Conservation (phyloP, 2,329 filamentous ascomycete genomes). For the Aurifilum marmelostoma region DNA sequence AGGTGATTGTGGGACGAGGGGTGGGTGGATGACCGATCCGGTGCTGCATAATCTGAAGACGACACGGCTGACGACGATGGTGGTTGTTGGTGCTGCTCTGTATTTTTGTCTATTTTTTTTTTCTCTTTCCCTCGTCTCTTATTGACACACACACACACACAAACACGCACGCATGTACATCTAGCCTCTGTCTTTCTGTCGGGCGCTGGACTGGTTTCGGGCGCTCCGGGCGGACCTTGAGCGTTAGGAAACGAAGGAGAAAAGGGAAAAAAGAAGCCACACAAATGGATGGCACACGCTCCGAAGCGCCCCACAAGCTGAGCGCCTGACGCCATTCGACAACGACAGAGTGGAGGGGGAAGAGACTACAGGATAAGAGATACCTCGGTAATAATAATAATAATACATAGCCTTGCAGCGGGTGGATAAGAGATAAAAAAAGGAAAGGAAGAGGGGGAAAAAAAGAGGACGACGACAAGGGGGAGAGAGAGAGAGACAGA, state of each 20-base stretch:
- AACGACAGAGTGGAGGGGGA: neutral
- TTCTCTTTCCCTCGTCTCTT: neutral
- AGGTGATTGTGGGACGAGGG: neutral
- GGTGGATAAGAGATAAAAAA: neutral
- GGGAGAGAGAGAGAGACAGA: neutral
- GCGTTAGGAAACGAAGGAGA: neutral
- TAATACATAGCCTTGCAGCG: neutral
- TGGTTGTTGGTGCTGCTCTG: neutral
- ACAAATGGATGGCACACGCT: neutral
- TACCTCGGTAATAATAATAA: neutral
- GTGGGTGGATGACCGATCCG: neutral
- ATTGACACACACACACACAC: neutral
- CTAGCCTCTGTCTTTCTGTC: neutral
- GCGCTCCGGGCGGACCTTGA: neutral
- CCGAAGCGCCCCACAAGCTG: neutral
- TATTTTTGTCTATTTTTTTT: neutral
- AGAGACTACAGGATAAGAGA: neutral
- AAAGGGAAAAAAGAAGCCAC: neutral
- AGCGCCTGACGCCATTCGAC: neutral
- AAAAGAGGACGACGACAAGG: too few relatives aligned
- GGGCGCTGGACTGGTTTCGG: neutral
- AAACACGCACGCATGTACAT: too few relatives aligned
- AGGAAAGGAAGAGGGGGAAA: neutral
- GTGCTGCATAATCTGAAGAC: neutral
- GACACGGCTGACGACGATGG: neutral